These are phyloP conservation scores for Pleurotus sapidus DNA, from an alignment of 768 basidiomycete species.

Conservation along the genomic window DNA sequence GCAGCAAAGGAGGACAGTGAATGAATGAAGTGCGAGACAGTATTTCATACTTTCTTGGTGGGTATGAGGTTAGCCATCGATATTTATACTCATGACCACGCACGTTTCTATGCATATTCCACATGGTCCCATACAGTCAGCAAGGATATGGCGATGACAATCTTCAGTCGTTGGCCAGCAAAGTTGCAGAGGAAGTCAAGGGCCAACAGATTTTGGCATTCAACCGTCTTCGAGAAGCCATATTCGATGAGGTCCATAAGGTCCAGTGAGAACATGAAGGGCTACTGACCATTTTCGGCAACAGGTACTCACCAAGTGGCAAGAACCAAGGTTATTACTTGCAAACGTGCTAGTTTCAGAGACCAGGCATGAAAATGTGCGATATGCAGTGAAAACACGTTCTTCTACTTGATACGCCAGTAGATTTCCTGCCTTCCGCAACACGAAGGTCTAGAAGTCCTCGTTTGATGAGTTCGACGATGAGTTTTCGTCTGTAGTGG, in stretches of 20 bases:
- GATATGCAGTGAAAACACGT: not conserved
- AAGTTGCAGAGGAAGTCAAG: too few relatives aligned
- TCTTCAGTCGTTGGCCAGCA: too few relatives aligned
- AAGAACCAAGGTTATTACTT: not conserved
- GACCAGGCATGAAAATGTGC: not conserved
- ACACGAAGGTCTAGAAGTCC: not conserved
- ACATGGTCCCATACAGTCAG: too few relatives aligned
- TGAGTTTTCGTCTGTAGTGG: too few relatives aligned
- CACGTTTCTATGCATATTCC: too few relatives aligned
- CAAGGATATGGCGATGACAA: too few relatives aligned
- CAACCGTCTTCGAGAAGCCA: too few relatives aligned
- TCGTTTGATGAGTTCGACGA: too few relatives aligned
- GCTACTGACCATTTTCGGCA: too few relatives aligned
- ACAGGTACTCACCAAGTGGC: too few relatives aligned
- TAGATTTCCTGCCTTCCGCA: not conserved
- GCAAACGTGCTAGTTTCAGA: not conserved
- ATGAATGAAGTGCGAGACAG: not conserved
- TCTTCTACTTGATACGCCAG: not conserved
- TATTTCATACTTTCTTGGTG: not conserved
- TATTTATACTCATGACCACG: too few relatives aligned
- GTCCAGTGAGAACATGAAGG: not conserved
- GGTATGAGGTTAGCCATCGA: not conserved
- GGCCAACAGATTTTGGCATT: too few relatives aligned
- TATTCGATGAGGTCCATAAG: not conserved
- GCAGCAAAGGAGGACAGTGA: not conserved